Evolutionary conservation across 23 red algal genomes (phyloP).

Genomic region (Gracilaria gracilis): DNA sequence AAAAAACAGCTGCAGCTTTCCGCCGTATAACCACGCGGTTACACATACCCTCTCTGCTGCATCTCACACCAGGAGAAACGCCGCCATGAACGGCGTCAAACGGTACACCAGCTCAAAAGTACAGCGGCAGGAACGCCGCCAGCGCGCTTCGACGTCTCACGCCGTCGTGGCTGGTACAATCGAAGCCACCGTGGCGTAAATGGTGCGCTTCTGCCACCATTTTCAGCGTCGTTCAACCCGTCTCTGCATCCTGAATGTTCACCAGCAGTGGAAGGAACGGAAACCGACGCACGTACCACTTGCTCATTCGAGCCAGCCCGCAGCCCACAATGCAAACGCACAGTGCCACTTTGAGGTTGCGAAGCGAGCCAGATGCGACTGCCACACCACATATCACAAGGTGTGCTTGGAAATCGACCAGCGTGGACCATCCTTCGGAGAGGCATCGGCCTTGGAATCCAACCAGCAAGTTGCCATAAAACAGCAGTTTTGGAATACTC

Average conservation of each 20-base stretch:
- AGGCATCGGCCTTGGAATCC: not conserved
- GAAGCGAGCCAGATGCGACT: not conserved
- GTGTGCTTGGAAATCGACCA: not conserved
- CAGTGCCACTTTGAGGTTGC: no score
- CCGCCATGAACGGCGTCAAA: not conserved
- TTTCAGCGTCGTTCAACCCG: not conserved
- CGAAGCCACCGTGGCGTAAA: not conserved
- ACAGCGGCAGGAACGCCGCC: not conserved
- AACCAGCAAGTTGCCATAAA: not conserved
- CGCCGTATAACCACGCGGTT: not conserved
- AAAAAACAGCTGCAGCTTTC: no score
- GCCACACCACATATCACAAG: not conserved
- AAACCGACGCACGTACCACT: not conserved
- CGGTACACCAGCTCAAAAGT: not conserved
- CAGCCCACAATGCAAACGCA: no score
- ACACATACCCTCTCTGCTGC: not conserved
- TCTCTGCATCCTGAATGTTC: not conserved
- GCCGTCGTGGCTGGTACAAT: not conserved
- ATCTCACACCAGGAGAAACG: slow-evolving; percentile 1
- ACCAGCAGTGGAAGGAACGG: not conserved
- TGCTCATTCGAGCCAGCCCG: not conserved
- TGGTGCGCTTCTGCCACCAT: not conserved
- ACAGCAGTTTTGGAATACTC: not conserved
- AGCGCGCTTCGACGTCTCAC: not conserved
- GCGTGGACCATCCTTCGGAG: not conserved